Conservation (phyloP, 331 rosid species). For the Rhamnella rubrinervis region DNA sequence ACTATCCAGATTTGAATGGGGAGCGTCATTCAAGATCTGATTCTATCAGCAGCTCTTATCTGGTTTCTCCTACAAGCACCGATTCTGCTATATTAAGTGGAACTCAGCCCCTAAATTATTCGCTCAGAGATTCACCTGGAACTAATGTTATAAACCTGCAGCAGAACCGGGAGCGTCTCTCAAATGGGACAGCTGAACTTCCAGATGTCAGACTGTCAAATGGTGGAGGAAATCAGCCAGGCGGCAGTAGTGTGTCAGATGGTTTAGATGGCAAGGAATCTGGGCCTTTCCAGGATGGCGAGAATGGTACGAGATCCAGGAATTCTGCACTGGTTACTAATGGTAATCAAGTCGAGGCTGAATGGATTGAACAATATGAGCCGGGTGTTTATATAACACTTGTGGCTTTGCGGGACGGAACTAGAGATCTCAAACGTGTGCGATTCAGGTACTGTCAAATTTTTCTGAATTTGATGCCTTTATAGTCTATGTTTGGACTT, state of each 20-base stretch:
- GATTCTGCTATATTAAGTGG: constrained; percentile 53
- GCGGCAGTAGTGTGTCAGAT: constrained; percentile 42
- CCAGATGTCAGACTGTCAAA: constrained; percentile 44
- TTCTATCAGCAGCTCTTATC: constrained; percentile 59
- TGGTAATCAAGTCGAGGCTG: constrained; percentile 73
- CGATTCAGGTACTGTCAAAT: constrained; percentile 77
- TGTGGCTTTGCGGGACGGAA: constrained; percentile 79
- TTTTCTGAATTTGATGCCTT: not conserved
- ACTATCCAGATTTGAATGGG: constrained; percentile 48
- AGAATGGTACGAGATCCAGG: constrained; percentile 45
- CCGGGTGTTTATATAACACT: constrained; percentile 98
- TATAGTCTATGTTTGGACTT: too few species aligned
- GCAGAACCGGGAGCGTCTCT: constrained; percentile 35
- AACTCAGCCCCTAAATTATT: constrained; percentile 26
- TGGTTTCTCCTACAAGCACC: constrained; percentile 54
- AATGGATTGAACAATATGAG: constrained; percentile 96
- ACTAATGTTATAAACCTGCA: constrained; percentile 41
- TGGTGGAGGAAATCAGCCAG: constrained; percentile 44
- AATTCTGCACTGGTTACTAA: constrained; percentile 34
- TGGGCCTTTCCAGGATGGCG: constrained; percentile 55
- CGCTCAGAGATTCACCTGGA: constrained; percentile 45
- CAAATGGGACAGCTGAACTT: constrained; percentile 43
- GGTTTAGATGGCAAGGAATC: constrained; percentile 59
- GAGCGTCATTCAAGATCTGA: constrained; percentile 56
- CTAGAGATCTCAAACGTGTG: constrained; percentile 93